A percentile compares a stretch with the other conserved stretches of the same genome.
These are phyloP conservation scores for Stagonosporopsis chrysanthemi DNA, from an alignment of 2,329 filamentous ascomycete genomes.

Conservation along the genomic window DNA sequence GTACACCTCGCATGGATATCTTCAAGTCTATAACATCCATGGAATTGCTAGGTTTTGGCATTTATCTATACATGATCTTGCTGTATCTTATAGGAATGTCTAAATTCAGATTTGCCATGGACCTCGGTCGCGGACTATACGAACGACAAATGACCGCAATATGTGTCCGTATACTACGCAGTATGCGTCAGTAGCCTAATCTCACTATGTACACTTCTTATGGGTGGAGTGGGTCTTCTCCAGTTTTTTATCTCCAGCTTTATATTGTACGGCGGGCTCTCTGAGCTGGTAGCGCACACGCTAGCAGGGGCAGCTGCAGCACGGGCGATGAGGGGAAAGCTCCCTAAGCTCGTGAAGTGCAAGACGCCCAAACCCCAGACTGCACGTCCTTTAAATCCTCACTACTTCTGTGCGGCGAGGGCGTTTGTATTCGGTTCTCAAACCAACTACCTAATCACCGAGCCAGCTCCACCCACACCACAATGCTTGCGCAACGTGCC, in stretches of 20 bases:
- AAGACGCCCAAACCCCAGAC: background rate
- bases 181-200: no score
- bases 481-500: slow-evolving; percentile 44
- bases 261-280: background rate
- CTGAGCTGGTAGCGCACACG: background rate
- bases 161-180: no score
- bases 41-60: no score
- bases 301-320: slow-evolving; percentile 23
- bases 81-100: no score
- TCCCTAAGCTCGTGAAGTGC: slow-evolving; percentile 10
- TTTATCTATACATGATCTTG: no score
- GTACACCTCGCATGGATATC: no score
- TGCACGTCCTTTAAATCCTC: background rate
- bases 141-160: no score
- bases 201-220: no score
- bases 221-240: slow-evolving; percentile 9
- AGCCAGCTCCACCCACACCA: slow-evolving; percentile 12
- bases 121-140: no score
- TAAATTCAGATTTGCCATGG: no score
- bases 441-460: background rate
- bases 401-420: background rate
- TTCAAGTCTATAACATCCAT: no score
- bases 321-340: slow-evolving; percentile 21
- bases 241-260: slow-evolving; percentile 9
- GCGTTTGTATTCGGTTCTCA: background rate